These are phyloP conservation scores for Telopea speciosissima DNA, from an alignment of 177 flowering plant species.

Conservation along the genomic window DNA sequence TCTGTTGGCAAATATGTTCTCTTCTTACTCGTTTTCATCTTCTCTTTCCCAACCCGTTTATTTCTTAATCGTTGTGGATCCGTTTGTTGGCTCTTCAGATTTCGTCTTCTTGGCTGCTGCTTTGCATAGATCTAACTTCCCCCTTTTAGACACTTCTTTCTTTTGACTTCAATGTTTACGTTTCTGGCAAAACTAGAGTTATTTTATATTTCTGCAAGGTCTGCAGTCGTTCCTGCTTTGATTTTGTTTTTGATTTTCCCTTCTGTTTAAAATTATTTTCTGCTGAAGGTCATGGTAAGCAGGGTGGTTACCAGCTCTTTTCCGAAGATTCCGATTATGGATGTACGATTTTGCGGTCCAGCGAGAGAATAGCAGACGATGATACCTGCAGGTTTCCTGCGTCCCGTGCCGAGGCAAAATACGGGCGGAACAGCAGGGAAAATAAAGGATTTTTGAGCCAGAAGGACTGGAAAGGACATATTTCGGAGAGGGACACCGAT, in stretches of 20 bases:
- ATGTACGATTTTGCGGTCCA: constrained; percentile 37
- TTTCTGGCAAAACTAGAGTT: neutral
- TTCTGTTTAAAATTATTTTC: neutral
- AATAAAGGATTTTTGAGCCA: constrained; percentile 39
- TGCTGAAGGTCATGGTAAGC: constrained; percentile 76
- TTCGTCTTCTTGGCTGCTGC: too few species aligned
- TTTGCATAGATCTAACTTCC: constrained; percentile 6
- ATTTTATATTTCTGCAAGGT: neutral
- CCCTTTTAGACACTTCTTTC: neutral
- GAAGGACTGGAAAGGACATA: constrained; percentile 43
- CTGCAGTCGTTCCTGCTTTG: neutral
- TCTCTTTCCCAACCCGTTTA: neutral
- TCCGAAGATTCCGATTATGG: constrained; percentile 57
- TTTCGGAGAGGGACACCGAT: constrained; percentile 30
- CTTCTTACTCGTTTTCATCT: too few species aligned
- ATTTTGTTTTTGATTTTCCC: constrained; percentile 1
- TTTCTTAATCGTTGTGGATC: neutral
- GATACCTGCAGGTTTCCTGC: constrained; percentile 35
- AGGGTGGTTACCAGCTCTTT: constrained; percentile 62
- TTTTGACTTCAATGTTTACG: neutral
- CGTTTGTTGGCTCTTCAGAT: neutral
- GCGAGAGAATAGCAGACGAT: constrained; percentile 53
- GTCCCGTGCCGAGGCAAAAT: constrained; percentile 43
- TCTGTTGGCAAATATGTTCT: neutral
- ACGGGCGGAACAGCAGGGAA: constrained; percentile 49